These are phyloP conservation scores for Scutellaria barbata DNA, from an alignment of 257 asterid species.

Conservation along the genomic window DNA sequence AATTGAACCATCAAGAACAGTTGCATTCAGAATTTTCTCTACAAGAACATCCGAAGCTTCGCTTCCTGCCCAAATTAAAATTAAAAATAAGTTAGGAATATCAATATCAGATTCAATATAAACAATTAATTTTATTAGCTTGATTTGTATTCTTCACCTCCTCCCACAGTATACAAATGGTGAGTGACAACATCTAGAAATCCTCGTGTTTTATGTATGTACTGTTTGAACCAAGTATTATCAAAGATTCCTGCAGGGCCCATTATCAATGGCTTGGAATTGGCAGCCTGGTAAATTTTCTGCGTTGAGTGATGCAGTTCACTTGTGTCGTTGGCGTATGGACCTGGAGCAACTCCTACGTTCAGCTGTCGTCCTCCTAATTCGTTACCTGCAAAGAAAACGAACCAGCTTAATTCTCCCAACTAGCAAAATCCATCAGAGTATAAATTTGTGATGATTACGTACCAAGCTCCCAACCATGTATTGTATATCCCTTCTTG, in stretches of 20 bases:
- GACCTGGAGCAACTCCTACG: neutral
- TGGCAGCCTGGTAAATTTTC: neutral
- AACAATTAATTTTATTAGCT: too few relatives aligned
- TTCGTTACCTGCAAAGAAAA: neutral
- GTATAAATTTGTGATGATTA: too few relatives aligned
- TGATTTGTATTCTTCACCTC: neutral
- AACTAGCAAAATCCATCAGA: too few relatives aligned
- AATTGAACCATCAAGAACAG: neutral
- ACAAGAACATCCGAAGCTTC: neutral
- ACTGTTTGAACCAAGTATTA: neutral
- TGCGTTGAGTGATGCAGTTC: neutral
- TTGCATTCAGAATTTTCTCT: neutral
- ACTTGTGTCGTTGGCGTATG: neutral
- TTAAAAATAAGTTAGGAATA: too few relatives aligned
- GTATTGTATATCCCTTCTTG: conserved; percentile 54
- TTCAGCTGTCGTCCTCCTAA: conserved; percentile 6
- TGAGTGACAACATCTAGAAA: conserved; percentile 2
- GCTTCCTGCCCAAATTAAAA: neutral
- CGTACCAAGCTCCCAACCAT: conserved; percentile 68
- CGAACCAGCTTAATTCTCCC: too few relatives aligned
- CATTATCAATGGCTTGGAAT: neutral
- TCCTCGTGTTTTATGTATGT: neutral
- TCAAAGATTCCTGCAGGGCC: conserved; percentile 8
- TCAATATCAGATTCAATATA: too few relatives aligned
- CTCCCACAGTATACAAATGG: conserved; percentile 1